Percentiles rank a stretch among this genome's conserved stretches.
Conservation (phyloP, 2,329 filamentous ascomycete species). For the Cladosporium halotolerans region DNA sequence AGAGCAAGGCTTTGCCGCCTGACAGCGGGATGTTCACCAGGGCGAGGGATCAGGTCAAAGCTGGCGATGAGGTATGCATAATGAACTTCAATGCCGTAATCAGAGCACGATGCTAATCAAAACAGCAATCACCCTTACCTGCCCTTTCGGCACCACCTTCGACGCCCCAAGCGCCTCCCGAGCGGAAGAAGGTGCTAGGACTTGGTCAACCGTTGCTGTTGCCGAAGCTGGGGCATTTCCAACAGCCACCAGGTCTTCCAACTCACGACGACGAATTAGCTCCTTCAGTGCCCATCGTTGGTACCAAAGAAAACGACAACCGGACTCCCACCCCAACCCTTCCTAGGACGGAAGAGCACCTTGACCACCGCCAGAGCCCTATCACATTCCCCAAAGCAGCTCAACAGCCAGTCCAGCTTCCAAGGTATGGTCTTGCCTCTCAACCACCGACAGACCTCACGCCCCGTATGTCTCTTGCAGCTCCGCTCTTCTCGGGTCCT, state of each 20-base stretch:
- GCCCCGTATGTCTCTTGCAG: too few species aligned
- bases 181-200: not conserved
- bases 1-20: not conserved
- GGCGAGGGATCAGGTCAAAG: slow-evolving; percentile 4
- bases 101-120: not conserved
- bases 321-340: too few species aligned
- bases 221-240: not conserved
- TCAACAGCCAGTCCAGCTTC: too few species aligned
- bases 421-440: too few species aligned
- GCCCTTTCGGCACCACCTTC: not conserved
- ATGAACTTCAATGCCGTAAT: too few species aligned
- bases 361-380: too few species aligned
- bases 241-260: not conserved
- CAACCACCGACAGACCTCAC: too few species aligned
- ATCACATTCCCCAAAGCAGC: too few species aligned
- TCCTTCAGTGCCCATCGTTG: too few species aligned
- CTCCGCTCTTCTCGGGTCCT: too few species aligned
- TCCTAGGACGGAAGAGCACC: too few species aligned
- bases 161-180: not conserved
- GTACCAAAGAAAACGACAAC: too few species aligned
- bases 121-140: not conserved
- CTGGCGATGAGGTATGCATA: not conserved
- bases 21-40: slow-evolving; percentile 2
- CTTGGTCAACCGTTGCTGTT: not conserved
- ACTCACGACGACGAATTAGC: not conserved